Base-by-base conservation (phyloP, 75 land plant species). In the Pinus taeda region DNA sequence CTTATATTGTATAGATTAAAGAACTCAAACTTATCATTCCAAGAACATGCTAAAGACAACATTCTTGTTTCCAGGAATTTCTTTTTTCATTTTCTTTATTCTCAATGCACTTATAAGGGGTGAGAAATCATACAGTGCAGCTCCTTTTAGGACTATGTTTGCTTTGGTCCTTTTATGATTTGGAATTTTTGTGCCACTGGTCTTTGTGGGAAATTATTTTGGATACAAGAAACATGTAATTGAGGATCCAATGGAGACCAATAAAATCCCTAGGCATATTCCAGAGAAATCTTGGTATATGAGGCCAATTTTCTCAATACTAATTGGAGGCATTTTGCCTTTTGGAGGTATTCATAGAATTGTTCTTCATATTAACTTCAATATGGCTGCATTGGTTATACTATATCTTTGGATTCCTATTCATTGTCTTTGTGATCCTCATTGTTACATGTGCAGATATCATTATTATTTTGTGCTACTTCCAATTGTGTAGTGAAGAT, bases 321-420 rank as follows among this genome's bases (percentile, higher is more conserved):
- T 26, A 26, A 26, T 26, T 26, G 26, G 26, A 60, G 95, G 97
- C 62, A 90, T 92, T 58, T 86, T 94, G 0, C 95, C 98, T 4
- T 95, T 95, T 81, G 95, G 98, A 4, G 95, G 88, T 95, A 30
- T 95, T 95, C 75, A 93, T 90, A 30, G 87, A 87, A 76, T 87
- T 94, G 29, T 96, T 96, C 83, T 96, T 93, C 88, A 96, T 96
- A 78, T 87, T 96, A 73, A 90, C 96, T 5, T 91, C 94, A 13
- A 88, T 96, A 62, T 96, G 98, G 98, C 69, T 96, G 73, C 87
- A 93, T 45, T 94, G 91, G 77, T 96, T 96, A 87, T 96, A 96
- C 77, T 96, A 93, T 88, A 91, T 96, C 49, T 96, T 96, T 59
- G 98, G 98, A n/a, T 96, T 96, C 85, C 88, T 93, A 59, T 91